Percentiles rank a stretch among this genome's conserved stretches.
Conservation (phyloP, 2,329 filamentous ascomycete genomes). For the Xylaria sp. region DNA sequence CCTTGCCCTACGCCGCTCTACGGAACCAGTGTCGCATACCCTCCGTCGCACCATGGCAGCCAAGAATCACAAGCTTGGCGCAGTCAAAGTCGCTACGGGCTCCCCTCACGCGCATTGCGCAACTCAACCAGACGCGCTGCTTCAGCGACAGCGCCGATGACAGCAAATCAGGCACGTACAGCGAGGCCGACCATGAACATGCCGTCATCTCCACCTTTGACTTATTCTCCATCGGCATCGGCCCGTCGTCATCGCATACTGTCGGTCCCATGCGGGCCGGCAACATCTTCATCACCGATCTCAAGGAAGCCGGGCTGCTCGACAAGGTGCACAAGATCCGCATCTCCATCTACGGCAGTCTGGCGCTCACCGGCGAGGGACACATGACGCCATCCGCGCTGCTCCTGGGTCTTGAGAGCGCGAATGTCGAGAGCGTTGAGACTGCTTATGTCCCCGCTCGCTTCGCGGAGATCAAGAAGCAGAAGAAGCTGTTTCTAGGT, state of each 20-base stretch:
- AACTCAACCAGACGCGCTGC: slow-evolving; percentile 17
- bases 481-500: slow-evolving; percentile 41
- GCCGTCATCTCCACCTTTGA: slow-evolving; percentile 49
- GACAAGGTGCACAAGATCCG: slow-evolving; percentile 43
- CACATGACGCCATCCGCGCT: slow-evolving; percentile 49
- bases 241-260: slow-evolving; percentile 47
- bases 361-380: slow-evolving; percentile 47
- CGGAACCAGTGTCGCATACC: slow-evolving; percentile 13
- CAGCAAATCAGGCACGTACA: slow-evolving; percentile 39
- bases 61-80: background rate
- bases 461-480: slow-evolving; percentile 42
- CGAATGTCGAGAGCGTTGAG: slow-evolving; percentile 45
- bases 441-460: slow-evolving; percentile 43
- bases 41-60: slow-evolving; percentile 14
- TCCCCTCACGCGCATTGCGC: background rate
- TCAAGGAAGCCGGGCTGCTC: slow-evolving; percentile 42
- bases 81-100: background rate
- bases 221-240: slow-evolving; percentile 48
- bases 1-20: slow-evolving; percentile 18
- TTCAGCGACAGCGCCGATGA: slow-evolving; percentile 30
- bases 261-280: slow-evolving; percentile 49
- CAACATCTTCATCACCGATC: slow-evolving; percentile 46
- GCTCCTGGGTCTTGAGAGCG: slow-evolving; percentile 45
- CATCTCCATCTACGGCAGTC: slow-evolving; percentile 45
- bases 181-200: slow-evolving; percentile 46